phyloP scores from a whole-genome alignment of 2,329 filamentous ascomycete species.

The Fusarium oxysporum region DNA sequence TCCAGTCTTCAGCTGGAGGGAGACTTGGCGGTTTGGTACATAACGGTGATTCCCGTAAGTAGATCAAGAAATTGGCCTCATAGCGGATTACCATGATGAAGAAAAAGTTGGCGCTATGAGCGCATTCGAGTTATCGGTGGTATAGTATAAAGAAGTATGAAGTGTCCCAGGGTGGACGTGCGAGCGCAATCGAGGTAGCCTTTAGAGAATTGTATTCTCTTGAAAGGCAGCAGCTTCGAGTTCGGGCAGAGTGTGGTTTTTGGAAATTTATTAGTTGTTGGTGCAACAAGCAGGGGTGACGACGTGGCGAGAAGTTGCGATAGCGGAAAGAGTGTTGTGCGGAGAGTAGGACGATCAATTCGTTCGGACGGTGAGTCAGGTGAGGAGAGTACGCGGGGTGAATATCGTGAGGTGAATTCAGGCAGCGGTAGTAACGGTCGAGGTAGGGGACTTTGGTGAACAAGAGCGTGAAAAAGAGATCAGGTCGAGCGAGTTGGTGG shows the following conservation, averaged over 20 bases:
- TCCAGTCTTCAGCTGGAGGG: slow-evolving; percentile 92
- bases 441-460: neutral
- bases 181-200: neutral
- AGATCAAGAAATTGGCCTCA: slow-evolving; percentile 78
- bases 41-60: slow-evolving; percentile 83
- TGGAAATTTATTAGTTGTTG: neutral
- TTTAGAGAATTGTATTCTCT: neutral
- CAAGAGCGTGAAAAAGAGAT: slow-evolving; percentile 19
- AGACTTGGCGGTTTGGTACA: slow-evolving; percentile 82
- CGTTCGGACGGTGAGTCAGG: slow-evolving; percentile 12
- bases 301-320: slow-evolving; percentile 35
- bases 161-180: neutral
- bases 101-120: slow-evolving; percentile 47
- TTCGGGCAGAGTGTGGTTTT: neutral
- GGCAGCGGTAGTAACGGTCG: slow-evolving; percentile 1
- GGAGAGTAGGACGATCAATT: slow-evolving; percentile 14
- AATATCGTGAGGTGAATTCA: slow-evolving; percentile 14
- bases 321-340: slow-evolving; percentile 12
- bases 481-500: slow-evolving; percentile 1
- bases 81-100: slow-evolving; percentile 72
- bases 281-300: slow-evolving; percentile 18
- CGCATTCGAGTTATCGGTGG: slow-evolving; percentile 51
- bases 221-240: neutral
- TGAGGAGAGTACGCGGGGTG: neutral
- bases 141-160: slow-evolving; percentile 26